Base-by-base conservation (phyloP, 345 rosid genomes). In the Streptanthus diversifolius region DNA sequence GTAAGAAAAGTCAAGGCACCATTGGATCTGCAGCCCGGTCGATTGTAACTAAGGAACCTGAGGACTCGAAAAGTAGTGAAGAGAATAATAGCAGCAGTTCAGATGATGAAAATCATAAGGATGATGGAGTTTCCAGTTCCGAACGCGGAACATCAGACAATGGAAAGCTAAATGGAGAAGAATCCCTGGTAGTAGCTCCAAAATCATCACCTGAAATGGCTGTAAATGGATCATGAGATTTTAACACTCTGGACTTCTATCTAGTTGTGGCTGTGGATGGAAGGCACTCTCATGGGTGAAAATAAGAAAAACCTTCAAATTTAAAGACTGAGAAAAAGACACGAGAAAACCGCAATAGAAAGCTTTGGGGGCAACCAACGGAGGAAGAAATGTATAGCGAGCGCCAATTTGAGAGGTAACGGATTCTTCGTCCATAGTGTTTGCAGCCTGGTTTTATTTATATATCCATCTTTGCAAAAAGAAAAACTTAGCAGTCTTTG, bases 161-260 rank as follows among this genome's bases (percentile, higher is more conserved):
- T 14, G 63, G 80, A 37, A 77, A 64, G 76, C 72, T 71, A 71
- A 77, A 58, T 60, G 89, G 83, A 36, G 97, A 95, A 55, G 93
- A 90, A 61, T 66, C 80, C 25, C 77, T 83, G 5, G 79, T 88
- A 79, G 78, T 88, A 76, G 82, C 91, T 2, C 87, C 89, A 12
- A 87, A 85, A 47, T 86, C 97, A 36, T 87, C 97, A 25, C 85
- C 96, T 1, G 96, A 91, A 77, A 91, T 91, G 99, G 83, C 96
- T 40, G 93, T 90, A 78, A 91, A 90, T 76, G 99, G 99, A 78
- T 88, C 97, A 24, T 95, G 75, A 85, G 77, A 65, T 65, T 63
- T 66, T 35, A 68, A 54, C 11, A 63, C 60, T 63, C 59, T 76
- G 71, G 60, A 47, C 70, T 21, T 45, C 71, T 63, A 55, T 70